Percentiles rank a stretch among this genome's conserved stretches.
Evolutionary conservation across 257 asterid species (phyloP).

Genomic region (Solanum phureja): DNA sequence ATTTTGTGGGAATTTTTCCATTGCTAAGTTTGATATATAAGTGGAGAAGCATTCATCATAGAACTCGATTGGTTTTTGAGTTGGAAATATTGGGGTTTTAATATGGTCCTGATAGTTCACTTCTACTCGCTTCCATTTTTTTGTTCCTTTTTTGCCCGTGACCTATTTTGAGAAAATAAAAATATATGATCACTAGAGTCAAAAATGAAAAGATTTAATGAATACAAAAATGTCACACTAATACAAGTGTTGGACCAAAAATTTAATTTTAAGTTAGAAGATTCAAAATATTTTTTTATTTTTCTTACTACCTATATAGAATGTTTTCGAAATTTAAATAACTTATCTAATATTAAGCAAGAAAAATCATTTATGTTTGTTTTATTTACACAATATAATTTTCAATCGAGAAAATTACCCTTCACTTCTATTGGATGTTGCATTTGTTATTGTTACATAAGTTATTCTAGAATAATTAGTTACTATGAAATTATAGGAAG

Average conservation of each 20-base stretch:
- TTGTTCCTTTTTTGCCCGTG: constrained; percentile 30
- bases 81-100: constrained; percentile 20
- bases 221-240: background rate
- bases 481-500: background rate
- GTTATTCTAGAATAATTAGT: background rate
- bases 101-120: constrained; percentile 41
- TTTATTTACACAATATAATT: no score
- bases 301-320: background rate
- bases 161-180: constrained; percentile 17
- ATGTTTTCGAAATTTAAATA: no score
- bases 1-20: constrained; percentile 19
- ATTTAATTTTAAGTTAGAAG: no score
- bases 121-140: constrained; percentile 50
- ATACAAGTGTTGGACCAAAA: background rate
- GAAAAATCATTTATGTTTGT: no score
- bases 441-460: background rate
- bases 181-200: background rate
- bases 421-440: background rate
- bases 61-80: constrained; percentile 20
- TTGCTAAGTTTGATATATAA: constrained; percentile 39
- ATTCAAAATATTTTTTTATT: no score
- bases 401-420: background rate
- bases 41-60: constrained; percentile 31
- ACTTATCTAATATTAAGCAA: no score
- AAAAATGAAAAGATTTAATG: background rate